Conservation (phyloP, 1,284 basidiomycete genomes). For the Grifola frondosa region DNA sequence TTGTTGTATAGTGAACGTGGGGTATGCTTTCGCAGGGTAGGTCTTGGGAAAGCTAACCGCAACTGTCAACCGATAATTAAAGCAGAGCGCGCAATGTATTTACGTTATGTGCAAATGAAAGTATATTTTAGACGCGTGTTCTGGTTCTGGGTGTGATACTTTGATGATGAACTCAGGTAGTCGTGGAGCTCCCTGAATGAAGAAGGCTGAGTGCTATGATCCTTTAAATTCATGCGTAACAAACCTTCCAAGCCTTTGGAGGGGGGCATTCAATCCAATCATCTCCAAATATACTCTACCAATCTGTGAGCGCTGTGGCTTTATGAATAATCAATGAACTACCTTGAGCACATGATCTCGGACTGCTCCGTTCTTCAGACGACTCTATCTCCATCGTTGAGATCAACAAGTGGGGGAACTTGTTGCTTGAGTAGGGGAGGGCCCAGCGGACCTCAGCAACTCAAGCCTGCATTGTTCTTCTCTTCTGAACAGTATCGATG, state of each 20-base stretch:
- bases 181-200: slow-evolving; percentile 56
- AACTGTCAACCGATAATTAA: too few species aligned
- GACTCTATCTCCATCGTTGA: slow-evolving; percentile 59
- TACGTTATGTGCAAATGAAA: slow-evolving; percentile 71
- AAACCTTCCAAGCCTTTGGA: slow-evolving; percentile 79
- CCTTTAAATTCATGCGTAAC: slow-evolving; percentile 9
- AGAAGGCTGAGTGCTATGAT: slow-evolving; percentile 13
- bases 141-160: slow-evolving; percentile 59
- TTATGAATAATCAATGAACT: too few species aligned
- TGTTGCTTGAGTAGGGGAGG: slow-evolving; percentile 49
- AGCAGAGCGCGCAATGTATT: slow-evolving; percentile 22
- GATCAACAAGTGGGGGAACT: slow-evolving; percentile 27
- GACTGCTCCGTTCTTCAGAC: slow-evolving; percentile 66
- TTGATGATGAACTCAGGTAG: slow-evolving; percentile 73
- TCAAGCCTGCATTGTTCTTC: slow-evolving; percentile 65
- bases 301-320: background rate
- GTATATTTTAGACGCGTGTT: slow-evolving; percentile 53
- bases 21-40: slow-evolving; percentile 65
- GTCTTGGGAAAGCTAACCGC: slow-evolving; percentile 68
- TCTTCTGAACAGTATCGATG: too few species aligned
- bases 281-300: slow-evolving; percentile 67
- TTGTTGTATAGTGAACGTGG: slow-evolving; percentile 66
- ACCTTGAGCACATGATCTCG: slow-evolving; percentile 69
- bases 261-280: slow-evolving; percentile 71
- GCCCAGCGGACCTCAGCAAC: slow-evolving; percentile 66